Conservation (phyloP, 1,284 basidiomycete species). For the Trametes hirsuta region DNA sequence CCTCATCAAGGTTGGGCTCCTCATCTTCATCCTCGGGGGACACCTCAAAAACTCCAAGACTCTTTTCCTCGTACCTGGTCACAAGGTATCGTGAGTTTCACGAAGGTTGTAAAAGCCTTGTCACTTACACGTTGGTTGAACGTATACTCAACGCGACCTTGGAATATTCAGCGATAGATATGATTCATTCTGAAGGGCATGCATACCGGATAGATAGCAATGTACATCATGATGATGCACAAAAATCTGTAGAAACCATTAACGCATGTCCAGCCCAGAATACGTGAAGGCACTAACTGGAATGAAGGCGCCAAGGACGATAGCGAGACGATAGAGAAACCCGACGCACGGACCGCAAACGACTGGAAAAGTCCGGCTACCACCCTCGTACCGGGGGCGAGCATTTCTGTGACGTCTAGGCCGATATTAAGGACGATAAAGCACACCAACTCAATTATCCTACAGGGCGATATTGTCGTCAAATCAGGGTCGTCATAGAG, state of each 20-base stretch:
- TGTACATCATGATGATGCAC: constrained; percentile 79
- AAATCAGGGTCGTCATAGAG: not conserved
- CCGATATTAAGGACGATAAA: constrained; percentile 62
- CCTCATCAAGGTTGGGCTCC: constrained; percentile 46
- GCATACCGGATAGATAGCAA: constrained; percentile 57
- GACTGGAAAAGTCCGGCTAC: constrained; percentile 66
- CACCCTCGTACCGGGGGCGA: constrained; percentile 52
- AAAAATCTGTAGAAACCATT: constrained; percentile 56
- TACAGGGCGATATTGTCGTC: constrained; percentile 20
- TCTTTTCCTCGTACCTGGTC: constrained; percentile 67
- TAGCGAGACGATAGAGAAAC: constrained; percentile 72
- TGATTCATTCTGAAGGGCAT: not conserved
- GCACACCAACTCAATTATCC: constrained; percentile 51
- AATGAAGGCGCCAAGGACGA: constrained; percentile 68
- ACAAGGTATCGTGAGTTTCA: not conserved
- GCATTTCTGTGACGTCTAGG: constrained; percentile 44
- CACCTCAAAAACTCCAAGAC: constrained; percentile 65
- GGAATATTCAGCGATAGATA: not conserved
- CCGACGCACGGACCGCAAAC: constrained; percentile 75
- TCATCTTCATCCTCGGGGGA: constrained; percentile 53
- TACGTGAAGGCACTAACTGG: constrained; percentile 42
- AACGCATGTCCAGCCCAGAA: not conserved
- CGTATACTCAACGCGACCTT: constrained; percentile 69
- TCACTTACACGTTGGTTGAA: constrained; percentile 77
- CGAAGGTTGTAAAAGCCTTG: not conserved